Percentiles rank a stretch among this genome's conserved stretches.
phyloP scores from a whole-genome alignment of 73 alveolate genomes.

The Breviolum minutum region DNA sequence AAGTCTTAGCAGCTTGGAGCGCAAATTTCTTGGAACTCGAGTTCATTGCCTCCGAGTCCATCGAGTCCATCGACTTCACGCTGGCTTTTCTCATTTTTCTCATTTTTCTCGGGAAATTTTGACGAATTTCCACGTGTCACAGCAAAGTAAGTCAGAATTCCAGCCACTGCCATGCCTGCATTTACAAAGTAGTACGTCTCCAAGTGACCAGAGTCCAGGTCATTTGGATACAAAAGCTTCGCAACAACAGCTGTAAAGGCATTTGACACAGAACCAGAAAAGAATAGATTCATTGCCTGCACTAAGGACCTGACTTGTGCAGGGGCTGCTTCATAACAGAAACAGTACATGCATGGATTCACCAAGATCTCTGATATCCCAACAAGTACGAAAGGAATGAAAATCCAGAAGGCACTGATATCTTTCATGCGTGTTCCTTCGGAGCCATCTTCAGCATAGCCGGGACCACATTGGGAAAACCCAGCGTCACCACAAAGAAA shows the following conservation, averaged over 20 bases:
- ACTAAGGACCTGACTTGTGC: conserved; percentile 10
- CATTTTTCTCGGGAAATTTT: neutral
- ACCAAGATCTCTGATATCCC: conserved; percentile 58
- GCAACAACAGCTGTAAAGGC: conserved; percentile 67
- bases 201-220: conserved; percentile 27
- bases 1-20: neutral
- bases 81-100: neutral
- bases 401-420: conserved; percentile 64
- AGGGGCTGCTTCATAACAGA: conserved; percentile 59
- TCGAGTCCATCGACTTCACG: neutral
- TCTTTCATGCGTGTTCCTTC: conserved; percentile 55
- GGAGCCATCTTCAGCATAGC: conserved; percentile 20
- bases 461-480: conserved; percentile 75
- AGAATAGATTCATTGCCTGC: conserved; percentile 54
- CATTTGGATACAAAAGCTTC: conserved; percentile 38
- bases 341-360: conserved; percentile 63
- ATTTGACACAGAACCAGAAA: conserved; percentile 62
- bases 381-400: conserved; percentile 26
- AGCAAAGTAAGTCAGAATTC: conserved; percentile 32
- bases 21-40: neutral
- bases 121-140: conserved; percentile 30
- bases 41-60: neutral
- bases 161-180: conserved; percentile 10
- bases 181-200: conserved; percentile 12
- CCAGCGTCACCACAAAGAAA: conserved; percentile 42